Evolutionary conservation across 2,329 filamentous ascomycete species (phyloP).

Genomic region (Claviceps sp.): DNA sequence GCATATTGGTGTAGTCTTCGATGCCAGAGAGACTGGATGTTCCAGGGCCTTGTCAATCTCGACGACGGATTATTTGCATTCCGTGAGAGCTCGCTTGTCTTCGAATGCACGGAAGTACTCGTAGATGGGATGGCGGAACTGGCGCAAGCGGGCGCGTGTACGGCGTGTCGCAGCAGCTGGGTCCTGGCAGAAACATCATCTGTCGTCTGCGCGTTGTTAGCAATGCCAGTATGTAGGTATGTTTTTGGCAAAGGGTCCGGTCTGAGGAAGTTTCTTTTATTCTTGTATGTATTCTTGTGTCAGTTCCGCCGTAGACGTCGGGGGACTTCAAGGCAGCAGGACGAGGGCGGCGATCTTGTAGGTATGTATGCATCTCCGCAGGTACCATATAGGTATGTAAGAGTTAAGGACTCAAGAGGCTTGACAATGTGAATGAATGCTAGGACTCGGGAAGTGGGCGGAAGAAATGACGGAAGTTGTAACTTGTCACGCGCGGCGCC

Average conservation of each 20-base stretch:
- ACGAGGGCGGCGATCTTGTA: too few species aligned
- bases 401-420: too few species aligned
- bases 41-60: conserved; percentile 82
- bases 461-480: too few species aligned
- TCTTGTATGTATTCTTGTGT: background rate
- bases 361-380: too few species aligned
- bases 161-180: conserved; percentile 81
- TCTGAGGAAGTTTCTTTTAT: background rate
- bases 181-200: conserved; percentile 95
- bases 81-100: conserved; percentile 83
- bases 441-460: too few species aligned
- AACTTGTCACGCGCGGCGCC: too few species aligned
- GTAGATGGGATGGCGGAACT: conserved; percentile 47
- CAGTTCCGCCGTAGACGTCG: conserved; percentile 41
- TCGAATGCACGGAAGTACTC: conserved; percentile 70
- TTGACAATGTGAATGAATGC: too few species aligned
- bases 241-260: too few species aligned
- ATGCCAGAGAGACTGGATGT: conserved; percentile 52
- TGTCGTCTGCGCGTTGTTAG: conserved; percentile 21
- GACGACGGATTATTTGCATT: conserved; percentile 98
- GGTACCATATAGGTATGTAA: too few species aligned
- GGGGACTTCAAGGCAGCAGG: conserved; percentile 32
- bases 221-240: background rate
- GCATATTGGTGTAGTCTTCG: conserved; percentile 59
- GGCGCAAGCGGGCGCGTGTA: conserved; percentile 60